Base-by-base conservation (phyloP, 2,329 filamentous ascomycete species). In the Aspergillus brunneoviolaceus region DNA sequence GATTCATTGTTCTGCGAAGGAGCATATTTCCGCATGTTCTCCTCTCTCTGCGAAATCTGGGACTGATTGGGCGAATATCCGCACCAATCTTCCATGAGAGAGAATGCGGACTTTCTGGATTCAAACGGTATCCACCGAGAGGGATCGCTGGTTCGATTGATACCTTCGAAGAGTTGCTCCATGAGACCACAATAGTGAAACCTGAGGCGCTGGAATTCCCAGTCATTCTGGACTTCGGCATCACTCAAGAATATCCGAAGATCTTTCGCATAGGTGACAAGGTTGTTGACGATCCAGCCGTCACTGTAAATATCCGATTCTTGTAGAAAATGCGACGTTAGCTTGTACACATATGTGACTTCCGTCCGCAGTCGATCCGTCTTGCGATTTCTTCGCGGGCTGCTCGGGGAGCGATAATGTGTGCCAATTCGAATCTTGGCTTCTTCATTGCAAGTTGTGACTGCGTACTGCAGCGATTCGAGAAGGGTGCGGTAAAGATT, bases 31-130 rank as follows among this genome's bases (percentile, higher is more conserved):
- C 91, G 85, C 89, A 97, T 96, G 39, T 86, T 89, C 63, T 96
- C 90, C 75, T 97, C 93, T 62, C 92, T 85, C 60, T 89, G 87
- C 5, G 88, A 86, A 47, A 96, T 90, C 65, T 96, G 90, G 14
- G 80, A 82, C 72, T 96, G 92, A 65, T 97, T 96, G 0, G 93
- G 92, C 7, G 93, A 96, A 74, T 96, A 97, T 2, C 95, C 95
- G 73, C 95, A 99, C 96, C 96, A 99, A 65, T 98, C 94, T 76
- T 99, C 95, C 93, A 99, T 98, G 51, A 99, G 80, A 0, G 93
- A 89, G 72, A 99, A 99, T 0, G 94, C 90, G 5, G 95, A 97
- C 73, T 97, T 96, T 47, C 96, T 85, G 12, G 93, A 91, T 74
- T 99, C 95, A 70, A 99, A 99, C 0, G 95, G 93, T 86, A 99